These are phyloP conservation scores for Bifiguratus adelaidae DNA, from an alignment of 192 early-diverging fungal species.

Conservation along the genomic window DNA sequence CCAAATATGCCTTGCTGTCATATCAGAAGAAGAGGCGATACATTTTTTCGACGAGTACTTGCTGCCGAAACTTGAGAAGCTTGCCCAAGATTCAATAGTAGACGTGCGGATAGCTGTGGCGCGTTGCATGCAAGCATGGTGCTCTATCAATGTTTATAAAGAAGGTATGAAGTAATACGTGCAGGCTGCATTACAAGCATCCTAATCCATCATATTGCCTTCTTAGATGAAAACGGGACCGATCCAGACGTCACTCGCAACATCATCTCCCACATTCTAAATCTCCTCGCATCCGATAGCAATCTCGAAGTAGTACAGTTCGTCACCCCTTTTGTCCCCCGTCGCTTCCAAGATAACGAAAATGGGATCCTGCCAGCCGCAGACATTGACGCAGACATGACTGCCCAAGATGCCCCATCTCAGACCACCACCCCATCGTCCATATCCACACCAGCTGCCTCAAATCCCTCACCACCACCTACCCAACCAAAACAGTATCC, in stretches of 20 bases:
- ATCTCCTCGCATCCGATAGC: not conserved
- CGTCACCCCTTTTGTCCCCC: not conserved
- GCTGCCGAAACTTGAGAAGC: slow-evolving; percentile 40
- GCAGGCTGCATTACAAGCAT: too few relatives aligned
- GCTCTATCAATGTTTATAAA: not conserved
- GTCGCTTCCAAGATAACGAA: not conserved
- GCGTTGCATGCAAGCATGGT: slow-evolving; percentile 23
- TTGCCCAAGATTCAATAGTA: slow-evolving; percentile 50
- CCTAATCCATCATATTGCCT: not conserved
- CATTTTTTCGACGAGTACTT: slow-evolving; percentile 62
- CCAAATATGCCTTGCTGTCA: slow-evolving; percentile 56
- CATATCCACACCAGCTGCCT: not conserved
- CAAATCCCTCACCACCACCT: not conserved
- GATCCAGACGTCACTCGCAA: too few relatives aligned
- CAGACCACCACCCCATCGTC: not conserved
- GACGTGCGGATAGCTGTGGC: slow-evolving; percentile 68
- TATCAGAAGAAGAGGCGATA: slow-evolving; percentile 46
- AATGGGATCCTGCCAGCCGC: too few relatives aligned
- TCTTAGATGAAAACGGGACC: too few relatives aligned
- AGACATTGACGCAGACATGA: too few relatives aligned
- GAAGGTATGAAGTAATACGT: not conserved
- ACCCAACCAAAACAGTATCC: not conserved
- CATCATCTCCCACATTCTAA: not conserved
- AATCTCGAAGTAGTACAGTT: not conserved
- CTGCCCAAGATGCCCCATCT: not conserved